Evolutionary conservation across 805 yeast genomes (phyloP), one percentile per base, ranked within the genome.

Genomic region (Blastobotrys attinorum): DNA sequence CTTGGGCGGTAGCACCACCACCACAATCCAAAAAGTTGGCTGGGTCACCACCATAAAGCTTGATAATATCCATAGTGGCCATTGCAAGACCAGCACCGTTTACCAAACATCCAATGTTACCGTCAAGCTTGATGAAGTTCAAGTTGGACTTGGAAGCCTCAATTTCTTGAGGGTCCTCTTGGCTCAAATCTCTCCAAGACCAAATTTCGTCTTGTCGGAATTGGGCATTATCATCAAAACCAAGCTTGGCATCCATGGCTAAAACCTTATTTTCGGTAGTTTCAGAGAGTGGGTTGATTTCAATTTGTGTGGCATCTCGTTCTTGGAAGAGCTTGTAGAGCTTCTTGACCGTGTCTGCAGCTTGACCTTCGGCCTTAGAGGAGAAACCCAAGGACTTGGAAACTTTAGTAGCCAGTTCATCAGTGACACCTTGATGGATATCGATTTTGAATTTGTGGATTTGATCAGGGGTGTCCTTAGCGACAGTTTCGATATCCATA

Each of bases 41-140:
- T 60, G 99, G 99, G 57, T 79, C 84, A 67, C 99, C 99, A 61
- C 97, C 97, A 73, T 88, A 85, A 60, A 92, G 79, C 73, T 92
- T 88, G 74, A 92, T 87, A 66, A 94, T 94, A 70, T 92, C 99
- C 97, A 92, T 89, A 54, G 99, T 92, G 58, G 99, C 99, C 99
- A 92, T 92, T 60, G 99, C 99, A 65, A 92, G 78, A 69, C 99
- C 99, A 47, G 99, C 99, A 75, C 99, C 99, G 70, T 92, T 92
- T 66, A 92, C 99, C 51, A 92, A 76, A 75, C 96, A 90, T 59
- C 98, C 99, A 63, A 92, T 90, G 76, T 88, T 86, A 70, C 99
- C 99, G 63, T 90, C 94, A 64, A 92, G 81, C 74, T 92, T 92
- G 73, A 92, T 94, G 69, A 90, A 92, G 75, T 92, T 92, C 62